phyloP scores from a whole-genome alignment of 1,284 basidiomycete species.

The Puccinia triticina region DNA sequence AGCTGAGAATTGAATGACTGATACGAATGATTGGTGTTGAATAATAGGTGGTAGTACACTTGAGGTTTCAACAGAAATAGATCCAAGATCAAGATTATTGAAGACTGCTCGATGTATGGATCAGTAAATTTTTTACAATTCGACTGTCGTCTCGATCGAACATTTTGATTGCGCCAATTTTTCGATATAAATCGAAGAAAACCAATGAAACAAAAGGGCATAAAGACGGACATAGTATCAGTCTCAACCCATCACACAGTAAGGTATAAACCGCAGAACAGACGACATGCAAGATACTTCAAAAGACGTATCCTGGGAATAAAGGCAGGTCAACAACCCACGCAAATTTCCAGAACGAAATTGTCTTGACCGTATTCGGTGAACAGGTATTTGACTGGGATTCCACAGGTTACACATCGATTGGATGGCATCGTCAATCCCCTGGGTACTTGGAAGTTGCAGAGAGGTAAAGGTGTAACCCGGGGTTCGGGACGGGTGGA shows the following conservation, averaged over 20 bases:
- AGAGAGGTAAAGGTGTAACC: too few relatives aligned
- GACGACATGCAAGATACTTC: neutral
- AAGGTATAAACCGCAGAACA: neutral
- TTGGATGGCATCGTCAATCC: neutral
- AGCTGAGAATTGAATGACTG: slow-evolving; percentile 4
- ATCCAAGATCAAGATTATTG: slow-evolving; percentile 30
- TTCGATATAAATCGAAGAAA: too few relatives aligned
- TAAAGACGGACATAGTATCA: neutral
- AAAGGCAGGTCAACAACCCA: neutral
- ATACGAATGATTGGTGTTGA: slow-evolving; percentile 13
- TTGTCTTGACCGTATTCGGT: slow-evolving; percentile 45
- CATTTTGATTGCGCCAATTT: neutral
- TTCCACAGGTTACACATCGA: slow-evolving; percentile 25
- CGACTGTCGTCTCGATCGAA: neutral
- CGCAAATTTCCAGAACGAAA: slow-evolving; percentile 42
- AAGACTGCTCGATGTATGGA: slow-evolving; percentile 49
- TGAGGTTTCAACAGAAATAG: slow-evolving; percentile 40
- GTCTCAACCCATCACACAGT: too few relatives aligned
- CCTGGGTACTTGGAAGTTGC: neutral
- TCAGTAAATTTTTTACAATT: slow-evolving; percentile 37
- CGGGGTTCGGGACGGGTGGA: too few relatives aligned
- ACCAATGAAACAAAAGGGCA: neutral
- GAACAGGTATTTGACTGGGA: slow-evolving; percentile 21
- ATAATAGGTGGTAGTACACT: slow-evolving; percentile 39
- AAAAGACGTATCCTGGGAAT: too few relatives aligned